phyloP scores from a whole-genome alignment of 176 grass and related monocot genomes.

The sorghum (Sorghum bicolor) region DNA sequence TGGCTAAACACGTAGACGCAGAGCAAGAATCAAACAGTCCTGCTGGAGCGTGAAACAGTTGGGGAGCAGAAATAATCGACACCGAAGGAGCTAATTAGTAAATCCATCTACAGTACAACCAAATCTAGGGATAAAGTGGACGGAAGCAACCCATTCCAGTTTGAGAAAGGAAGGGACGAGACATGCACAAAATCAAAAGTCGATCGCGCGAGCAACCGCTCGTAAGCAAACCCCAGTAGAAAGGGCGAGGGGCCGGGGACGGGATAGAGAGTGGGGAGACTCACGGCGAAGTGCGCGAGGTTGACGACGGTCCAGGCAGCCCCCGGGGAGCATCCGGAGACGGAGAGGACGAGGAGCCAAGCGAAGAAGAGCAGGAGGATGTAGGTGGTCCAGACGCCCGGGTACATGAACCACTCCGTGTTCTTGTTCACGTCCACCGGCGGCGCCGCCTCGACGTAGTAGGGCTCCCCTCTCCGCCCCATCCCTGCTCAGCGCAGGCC shows the following conservation, averaged over 20 bases:
- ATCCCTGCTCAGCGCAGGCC: background rate
- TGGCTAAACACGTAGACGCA: background rate
- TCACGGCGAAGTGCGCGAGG: constrained; percentile 55
- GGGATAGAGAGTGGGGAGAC: background rate
- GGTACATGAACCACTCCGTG: constrained; percentile 88
- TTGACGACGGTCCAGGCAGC: constrained; percentile 58
- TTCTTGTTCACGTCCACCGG: constrained; percentile 78
- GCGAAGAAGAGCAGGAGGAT: constrained; percentile 63
- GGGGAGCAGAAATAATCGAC: constrained; percentile 4
- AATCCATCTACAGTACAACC: background rate
- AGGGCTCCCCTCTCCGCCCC: constrained; percentile 26
- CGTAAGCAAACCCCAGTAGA: background rate
- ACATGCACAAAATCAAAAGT: background rate
- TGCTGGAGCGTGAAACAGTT: background rate
- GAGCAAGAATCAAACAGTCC: background rate
- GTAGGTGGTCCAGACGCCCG: constrained; percentile 74
- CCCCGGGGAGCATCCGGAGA: constrained; percentile 42
- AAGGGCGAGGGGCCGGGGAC: background rate
- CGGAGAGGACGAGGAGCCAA: constrained; percentile 61
- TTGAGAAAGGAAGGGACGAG: background rate
- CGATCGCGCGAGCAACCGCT: background rate
- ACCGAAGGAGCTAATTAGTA: background rate
- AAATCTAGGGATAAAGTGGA: background rate
- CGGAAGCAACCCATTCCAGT: background rate
- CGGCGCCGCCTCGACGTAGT: constrained; percentile 60